Percentiles rank a stretch among this genome's conserved stretches.
Evolutionary conservation across 257 asterid genomes (phyloP).

Genomic region (Gentiana macrophylla): DNA sequence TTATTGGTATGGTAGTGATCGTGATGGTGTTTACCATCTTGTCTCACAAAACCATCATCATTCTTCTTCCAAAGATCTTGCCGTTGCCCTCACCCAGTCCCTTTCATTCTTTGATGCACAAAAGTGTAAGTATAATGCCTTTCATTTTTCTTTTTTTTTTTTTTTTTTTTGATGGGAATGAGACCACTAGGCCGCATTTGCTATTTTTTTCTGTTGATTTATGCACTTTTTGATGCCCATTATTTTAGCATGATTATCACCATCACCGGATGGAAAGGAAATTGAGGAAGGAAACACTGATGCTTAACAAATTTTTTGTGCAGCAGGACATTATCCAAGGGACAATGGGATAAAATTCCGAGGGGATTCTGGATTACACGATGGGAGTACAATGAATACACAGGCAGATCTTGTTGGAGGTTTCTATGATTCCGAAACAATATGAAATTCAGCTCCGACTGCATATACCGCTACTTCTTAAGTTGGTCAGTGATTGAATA

Average conservation of each 20-base stretch:
- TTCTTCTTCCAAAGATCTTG: slow-evolving; percentile 17
- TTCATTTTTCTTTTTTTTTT: neutral
- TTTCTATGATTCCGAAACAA: slow-evolving; percentile 52
- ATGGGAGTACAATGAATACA: slow-evolving; percentile 19
- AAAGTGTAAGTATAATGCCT: slow-evolving; percentile 20
- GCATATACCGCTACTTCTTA: slow-evolving; percentile 45
- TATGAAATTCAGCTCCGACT: slow-evolving; percentile 40
- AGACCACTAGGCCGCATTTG: too few relatives aligned
- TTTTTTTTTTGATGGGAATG: too few relatives aligned
- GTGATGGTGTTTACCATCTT: slow-evolving; percentile 23
- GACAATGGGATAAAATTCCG: slow-evolving; percentile 25
- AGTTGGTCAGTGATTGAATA: slow-evolving; percentile 62
- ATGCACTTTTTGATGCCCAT: too few relatives aligned
- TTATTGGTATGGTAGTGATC: slow-evolving; percentile 7
- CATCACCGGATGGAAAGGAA: too few relatives aligned
- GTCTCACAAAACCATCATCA: slow-evolving; percentile 18
- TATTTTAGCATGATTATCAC: too few relatives aligned
- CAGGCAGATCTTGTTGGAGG: slow-evolving; percentile 50
- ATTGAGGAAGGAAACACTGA: too few relatives aligned
- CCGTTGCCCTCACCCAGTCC: slow-evolving; percentile 33
- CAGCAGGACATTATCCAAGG: slow-evolving; percentile 33
- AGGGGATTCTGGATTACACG: slow-evolving; percentile 40
- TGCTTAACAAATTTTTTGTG: neutral
- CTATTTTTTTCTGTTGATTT: too few relatives aligned
- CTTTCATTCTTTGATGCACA: slow-evolving; percentile 59